Conservation (phyloP, 2,329 filamentous ascomycete genomes). For the Meredithiella fracta region DNA sequence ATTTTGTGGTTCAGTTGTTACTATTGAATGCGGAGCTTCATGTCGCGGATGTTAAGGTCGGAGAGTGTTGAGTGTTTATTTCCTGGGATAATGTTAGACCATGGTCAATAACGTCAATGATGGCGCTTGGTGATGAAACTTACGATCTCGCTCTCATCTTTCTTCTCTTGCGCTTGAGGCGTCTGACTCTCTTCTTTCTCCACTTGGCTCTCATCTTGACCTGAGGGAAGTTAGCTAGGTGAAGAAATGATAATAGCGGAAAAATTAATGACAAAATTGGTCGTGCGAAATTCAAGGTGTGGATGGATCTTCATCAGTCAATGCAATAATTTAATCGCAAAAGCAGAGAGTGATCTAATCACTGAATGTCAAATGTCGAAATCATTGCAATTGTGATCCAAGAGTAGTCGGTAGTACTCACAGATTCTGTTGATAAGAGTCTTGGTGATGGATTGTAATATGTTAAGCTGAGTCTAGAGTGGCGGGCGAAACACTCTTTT, state of each 20-base stretch:
- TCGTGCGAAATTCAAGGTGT: not conserved
- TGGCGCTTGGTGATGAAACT: conserved; percentile 27
- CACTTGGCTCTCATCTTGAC: conserved; percentile 85
- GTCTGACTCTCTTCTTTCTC: conserved; percentile 99
- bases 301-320: not conserved
- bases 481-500: conserved; percentile 9
- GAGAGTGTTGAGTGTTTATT: conserved; percentile 50
- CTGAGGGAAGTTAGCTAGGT: conserved; percentile 18
- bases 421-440: conserved; percentile 13
- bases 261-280: not conserved
- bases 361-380: not conserved
- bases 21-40: conserved; percentile 1
- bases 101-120: not conserved
- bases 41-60: conserved; percentile 30
- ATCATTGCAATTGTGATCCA: not conserved
- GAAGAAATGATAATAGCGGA: not conserved
- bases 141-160: conserved; percentile 98
- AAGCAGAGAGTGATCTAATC: not conserved
- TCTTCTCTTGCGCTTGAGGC: conserved; percentile 99
- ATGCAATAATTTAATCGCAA: not conserved
- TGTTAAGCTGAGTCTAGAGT: conserved; percentile 2
- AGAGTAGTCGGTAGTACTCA: conserved; percentile 7
- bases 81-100: conserved; percentile 28
- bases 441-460: conserved; percentile 11
- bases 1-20: conserved; percentile 1